These are phyloP conservation scores for Papiliotrema fonsecae DNA, from an alignment of 1,284 basidiomycete species.

Conservation along the genomic window DNA sequence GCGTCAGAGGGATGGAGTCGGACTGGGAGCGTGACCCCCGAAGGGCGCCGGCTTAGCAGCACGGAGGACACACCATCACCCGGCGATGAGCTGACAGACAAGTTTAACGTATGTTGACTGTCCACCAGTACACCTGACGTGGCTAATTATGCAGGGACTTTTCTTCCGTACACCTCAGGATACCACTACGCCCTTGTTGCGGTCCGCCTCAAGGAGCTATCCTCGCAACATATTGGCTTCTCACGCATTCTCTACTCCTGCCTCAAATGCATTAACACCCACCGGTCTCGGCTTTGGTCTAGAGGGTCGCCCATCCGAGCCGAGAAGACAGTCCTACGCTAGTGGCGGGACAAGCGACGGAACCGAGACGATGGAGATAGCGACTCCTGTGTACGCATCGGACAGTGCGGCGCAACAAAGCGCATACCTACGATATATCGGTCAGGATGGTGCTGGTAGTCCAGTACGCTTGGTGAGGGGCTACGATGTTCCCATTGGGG, in stretches of 20 bases:
- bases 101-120: constrained; percentile 23
- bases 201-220: background rate
- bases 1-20: constrained; percentile 25
- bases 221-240: no score
- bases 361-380: constrained; percentile 20
- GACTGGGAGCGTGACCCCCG: background rate
- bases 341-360: constrained; percentile 17
- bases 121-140: background rate
- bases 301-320: background rate
- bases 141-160: constrained; percentile 20
- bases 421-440: background rate
- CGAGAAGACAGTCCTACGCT: constrained; percentile 7
- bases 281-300: constrained; percentile 5
- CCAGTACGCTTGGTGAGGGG: background rate
- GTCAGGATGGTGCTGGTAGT: background rate
- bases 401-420: background rate
- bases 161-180: constrained; percentile 43
- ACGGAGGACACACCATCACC: constrained; percentile 13
- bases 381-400: constrained; percentile 15
- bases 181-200: background rate
- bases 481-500: background rate
- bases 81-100: constrained; percentile 11
- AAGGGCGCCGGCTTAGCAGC: background rate
- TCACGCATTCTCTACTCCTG: background rate
- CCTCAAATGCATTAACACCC: background rate